phyloP scores from a whole-genome alignment of 163 green algal genomes.

The Chloromonas sp. region DNA sequence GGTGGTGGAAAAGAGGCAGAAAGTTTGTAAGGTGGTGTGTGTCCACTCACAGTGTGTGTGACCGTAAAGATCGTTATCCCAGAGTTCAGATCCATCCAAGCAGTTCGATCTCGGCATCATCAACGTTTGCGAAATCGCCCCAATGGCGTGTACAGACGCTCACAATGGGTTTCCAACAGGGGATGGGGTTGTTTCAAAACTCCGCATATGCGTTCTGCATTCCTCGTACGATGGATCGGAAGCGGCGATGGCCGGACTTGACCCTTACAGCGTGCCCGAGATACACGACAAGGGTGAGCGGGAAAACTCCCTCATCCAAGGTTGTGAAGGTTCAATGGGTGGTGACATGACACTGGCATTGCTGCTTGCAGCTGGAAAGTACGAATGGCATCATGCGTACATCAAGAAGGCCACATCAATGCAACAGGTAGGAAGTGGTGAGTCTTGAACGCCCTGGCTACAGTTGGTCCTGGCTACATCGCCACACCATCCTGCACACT shows the following conservation, averaged over 20 bases:
- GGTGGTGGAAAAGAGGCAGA: too few relatives aligned
- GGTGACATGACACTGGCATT: not conserved
- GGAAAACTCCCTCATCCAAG: not conserved
- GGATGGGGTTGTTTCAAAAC: too few relatives aligned
- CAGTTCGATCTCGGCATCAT: too few relatives aligned
- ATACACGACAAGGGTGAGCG: not conserved
- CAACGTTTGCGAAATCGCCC: too few relatives aligned
- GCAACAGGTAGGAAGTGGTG: slow-evolving; percentile 1
- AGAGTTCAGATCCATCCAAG: too few relatives aligned
- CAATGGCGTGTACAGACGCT: too few relatives aligned
- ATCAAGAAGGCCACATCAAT: slow-evolving; percentile 5
- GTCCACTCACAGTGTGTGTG: too few relatives aligned
- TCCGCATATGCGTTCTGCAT: slow-evolving; percentile 8
- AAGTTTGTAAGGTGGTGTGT: too few relatives aligned
- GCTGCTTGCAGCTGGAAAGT: slow-evolving; percentile 4
- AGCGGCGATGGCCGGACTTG: not conserved
- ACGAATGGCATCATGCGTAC: slow-evolving; percentile 1
- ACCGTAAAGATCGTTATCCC: too few relatives aligned
- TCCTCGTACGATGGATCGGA: slow-evolving; percentile 1
- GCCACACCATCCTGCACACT: too few relatives aligned
- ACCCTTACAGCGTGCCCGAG: slow-evolving; percentile 1
- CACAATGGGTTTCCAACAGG: too few relatives aligned
- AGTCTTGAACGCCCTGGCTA: not conserved
- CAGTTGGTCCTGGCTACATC: too few relatives aligned
- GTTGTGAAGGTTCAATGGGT: not conserved